Evolutionary conservation across 805 yeast species (phyloP).

Genomic region (Candida sithepensis): DNA sequence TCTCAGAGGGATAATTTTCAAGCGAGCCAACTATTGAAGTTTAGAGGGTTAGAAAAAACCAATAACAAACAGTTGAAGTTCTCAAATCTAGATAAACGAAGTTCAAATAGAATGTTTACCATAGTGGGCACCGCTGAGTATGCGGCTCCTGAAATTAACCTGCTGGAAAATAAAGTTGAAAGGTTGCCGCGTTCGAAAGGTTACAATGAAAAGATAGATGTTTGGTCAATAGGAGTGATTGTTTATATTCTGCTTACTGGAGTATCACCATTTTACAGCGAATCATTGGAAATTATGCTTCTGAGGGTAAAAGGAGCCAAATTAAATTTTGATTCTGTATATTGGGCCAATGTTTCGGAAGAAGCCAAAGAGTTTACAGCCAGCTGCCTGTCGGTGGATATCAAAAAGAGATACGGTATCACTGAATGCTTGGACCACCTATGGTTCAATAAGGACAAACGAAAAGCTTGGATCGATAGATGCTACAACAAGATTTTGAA

Average conservation of each 20-base stretch:
- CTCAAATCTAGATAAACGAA: neutral
- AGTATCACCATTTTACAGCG: slow-evolving; percentile 56
- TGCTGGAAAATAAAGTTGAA: slow-evolving; percentile 14
- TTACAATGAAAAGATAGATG: slow-evolving; percentile 56
- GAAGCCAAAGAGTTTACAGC: slow-evolving; percentile 45
- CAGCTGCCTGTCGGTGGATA: slow-evolving; percentile 37
- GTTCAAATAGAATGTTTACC: slow-evolving; percentile 23
- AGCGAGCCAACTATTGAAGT: neutral
- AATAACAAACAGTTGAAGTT: slow-evolving; percentile 41
- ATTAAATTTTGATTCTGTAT: slow-evolving; percentile 34
- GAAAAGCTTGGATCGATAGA: slow-evolving; percentile 28
- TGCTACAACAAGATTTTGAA: slow-evolving; percentile 31
- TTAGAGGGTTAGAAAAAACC: slow-evolving; percentile 20
- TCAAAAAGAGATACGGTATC: slow-evolving; percentile 34
- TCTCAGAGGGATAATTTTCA: slow-evolving; percentile 4
- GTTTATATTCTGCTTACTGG: slow-evolving; percentile 59
- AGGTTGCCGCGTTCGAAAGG: slow-evolving; percentile 26
- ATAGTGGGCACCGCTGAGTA: slow-evolving; percentile 56
- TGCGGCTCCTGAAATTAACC: slow-evolving; percentile 68
- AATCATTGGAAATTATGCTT: slow-evolving; percentile 39
- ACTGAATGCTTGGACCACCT: slow-evolving; percentile 37
- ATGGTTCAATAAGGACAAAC: slow-evolving; percentile 45
- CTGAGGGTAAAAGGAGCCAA: slow-evolving; percentile 39
- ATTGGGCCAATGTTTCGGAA: slow-evolving; percentile 40
- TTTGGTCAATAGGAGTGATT: slow-evolving; percentile 68